Conservation (phyloP, 768 basidiomycete genomes). For the Serendipita sp. region DNA sequence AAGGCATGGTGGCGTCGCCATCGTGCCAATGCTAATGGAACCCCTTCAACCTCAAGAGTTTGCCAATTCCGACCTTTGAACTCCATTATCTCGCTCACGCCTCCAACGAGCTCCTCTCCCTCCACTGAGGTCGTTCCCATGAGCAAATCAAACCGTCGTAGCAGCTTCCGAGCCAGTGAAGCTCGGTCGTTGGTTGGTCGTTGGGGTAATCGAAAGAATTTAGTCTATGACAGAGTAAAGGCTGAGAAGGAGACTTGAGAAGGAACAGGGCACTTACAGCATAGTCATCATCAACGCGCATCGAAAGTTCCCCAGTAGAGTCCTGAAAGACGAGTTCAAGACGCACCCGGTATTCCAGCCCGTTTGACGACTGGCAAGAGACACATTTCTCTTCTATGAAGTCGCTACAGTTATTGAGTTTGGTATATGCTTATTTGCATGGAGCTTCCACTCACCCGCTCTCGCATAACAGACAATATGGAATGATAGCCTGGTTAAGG, state of each 20-base stretch:
- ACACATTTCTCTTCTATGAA: neutral
- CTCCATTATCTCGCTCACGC: neutral
- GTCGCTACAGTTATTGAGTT: no score
- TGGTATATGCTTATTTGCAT: no score
- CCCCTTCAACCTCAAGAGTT: neutral
- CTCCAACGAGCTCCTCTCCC: neutral
- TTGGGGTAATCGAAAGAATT: neutral
- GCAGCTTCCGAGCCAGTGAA: neutral
- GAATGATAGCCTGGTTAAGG: neutral
- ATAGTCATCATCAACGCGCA: neutral
- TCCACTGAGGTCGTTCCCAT: neutral
- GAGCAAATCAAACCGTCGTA: neutral
- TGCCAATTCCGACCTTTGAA: neutral
- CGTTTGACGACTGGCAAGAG: neutral
- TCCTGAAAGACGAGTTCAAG: neutral
- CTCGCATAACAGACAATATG: neutral
- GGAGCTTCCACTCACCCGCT: neutral
- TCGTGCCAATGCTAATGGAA: neutral
- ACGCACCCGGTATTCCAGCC: neutral
- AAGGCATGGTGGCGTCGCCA: neutral
- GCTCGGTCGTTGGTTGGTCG: neutral
- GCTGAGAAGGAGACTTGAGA: neutral
- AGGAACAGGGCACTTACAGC: neutral
- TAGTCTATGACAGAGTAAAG: neutral
- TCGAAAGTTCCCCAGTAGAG: neutral